Percentiles rank a stretch among this genome's conserved stretches.
phyloP scores from a whole-genome alignment of 129 eudicot species.

The Saposhnikovia divaricata region DNA sequence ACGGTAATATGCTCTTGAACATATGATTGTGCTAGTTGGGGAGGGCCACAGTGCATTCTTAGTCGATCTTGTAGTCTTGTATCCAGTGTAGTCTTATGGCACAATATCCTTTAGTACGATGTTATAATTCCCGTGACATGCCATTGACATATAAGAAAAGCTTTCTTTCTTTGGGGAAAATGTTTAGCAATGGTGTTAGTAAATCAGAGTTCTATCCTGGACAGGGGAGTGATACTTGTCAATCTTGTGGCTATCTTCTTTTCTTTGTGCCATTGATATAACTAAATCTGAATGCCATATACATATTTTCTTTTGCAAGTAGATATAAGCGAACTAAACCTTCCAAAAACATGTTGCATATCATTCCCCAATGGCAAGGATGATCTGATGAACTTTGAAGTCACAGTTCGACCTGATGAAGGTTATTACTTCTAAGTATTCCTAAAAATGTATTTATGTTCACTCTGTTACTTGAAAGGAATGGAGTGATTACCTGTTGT shows the following conservation, averaged over 20 bases:
- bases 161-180: background rate
- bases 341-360: constrained; percentile 22
- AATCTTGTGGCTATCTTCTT: background rate
- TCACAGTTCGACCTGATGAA: constrained; percentile 31
- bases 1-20: background rate
- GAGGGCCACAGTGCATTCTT: background rate
- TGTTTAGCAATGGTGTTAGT: background rate
- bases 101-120: background rate
- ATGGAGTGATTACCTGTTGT: background rate
- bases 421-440: constrained; percentile 21
- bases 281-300: background rate
- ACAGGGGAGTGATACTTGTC: background rate
- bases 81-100: background rate
- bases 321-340: constrained; percentile 29
- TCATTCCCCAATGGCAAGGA: constrained; percentile 27
- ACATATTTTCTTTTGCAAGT: background rate
- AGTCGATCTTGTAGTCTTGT: background rate
- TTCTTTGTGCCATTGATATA: background rate
- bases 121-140: background rate
- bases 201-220: background rate
- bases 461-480: background rate
- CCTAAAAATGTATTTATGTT: background rate
- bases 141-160: background rate
- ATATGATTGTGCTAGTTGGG: background rate
- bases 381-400: constrained; percentile 34